phyloP scores from a whole-genome alignment of 441 rosid species.

The Erodium chrysanthum region DNA sequence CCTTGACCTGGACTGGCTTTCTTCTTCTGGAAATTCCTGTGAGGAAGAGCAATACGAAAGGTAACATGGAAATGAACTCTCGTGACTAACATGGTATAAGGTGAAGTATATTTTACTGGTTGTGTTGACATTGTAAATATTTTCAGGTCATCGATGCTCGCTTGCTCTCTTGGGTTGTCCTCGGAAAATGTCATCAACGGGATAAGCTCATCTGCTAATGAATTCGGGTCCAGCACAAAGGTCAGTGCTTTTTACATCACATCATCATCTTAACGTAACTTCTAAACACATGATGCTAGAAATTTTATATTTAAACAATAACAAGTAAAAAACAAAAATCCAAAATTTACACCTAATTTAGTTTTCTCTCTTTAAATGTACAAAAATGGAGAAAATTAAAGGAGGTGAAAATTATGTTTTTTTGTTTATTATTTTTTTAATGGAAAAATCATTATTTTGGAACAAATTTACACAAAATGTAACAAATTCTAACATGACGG shows the following conservation, averaged over 20 bases:
- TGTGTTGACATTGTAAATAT: conserved; percentile 10
- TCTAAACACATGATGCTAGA: background rate
- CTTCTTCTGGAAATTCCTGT: conserved; percentile 69
- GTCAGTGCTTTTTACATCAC: conserved; percentile 30
- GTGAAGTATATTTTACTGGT: background rate
- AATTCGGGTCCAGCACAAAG: conserved; percentile 52
- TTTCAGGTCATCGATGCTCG: conserved; percentile 50
- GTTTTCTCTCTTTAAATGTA: no score
- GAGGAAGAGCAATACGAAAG: conserved; percentile 67
- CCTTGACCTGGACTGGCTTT: conserved; percentile 76
- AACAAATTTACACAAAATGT: no score
- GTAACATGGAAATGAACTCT: conserved; percentile 25
- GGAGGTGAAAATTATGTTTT: no score
- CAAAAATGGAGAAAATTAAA: no score
- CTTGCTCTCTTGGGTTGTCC: conserved; percentile 45
- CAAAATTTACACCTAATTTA: no score
- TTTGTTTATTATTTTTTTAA: no score
- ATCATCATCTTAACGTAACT: background rate
- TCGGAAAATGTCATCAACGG: conserved; percentile 62
- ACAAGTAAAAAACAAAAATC: no score
- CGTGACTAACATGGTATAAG: no score
- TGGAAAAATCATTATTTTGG: no score
- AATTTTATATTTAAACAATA: background rate
- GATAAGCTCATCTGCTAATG: conserved; percentile 49
- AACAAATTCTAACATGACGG: no score